Evolutionary conservation across 1,284 basidiomycete species (phyloP).

Genomic region (Apiotrichum domesticum): DNA sequence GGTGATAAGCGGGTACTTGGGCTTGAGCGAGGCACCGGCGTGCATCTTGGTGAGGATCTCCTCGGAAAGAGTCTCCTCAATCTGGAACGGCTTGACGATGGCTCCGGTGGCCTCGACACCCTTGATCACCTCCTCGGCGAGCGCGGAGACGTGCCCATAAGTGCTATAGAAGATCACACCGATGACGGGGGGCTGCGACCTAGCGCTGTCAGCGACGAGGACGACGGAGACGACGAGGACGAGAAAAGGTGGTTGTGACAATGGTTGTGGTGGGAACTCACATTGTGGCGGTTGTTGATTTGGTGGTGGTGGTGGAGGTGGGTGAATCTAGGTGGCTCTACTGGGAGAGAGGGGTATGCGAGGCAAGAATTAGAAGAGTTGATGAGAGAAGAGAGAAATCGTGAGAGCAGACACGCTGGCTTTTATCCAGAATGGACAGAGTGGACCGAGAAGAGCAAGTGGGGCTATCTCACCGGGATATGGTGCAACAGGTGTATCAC

Average conservation of each 20-base stretch:
- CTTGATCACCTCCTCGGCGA: slow-evolving; percentile 70
- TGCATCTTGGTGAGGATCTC: slow-evolving; percentile 71
- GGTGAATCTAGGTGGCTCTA: neutral
- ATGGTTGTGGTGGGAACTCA: no score
- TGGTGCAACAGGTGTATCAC: no score
- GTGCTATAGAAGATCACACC: slow-evolving; percentile 77
- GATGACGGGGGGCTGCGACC: slow-evolving; percentile 52
- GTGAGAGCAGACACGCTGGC: no score
- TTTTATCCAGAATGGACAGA: no score
- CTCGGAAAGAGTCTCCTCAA: slow-evolving; percentile 71
- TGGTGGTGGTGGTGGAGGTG: neutral
- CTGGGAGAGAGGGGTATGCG: no score
- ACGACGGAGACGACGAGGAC: no score
- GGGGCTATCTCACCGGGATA: no score
- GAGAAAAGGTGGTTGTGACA: no score
- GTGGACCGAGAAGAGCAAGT: no score
- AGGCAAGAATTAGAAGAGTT: neutral
- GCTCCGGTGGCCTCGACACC: slow-evolving; percentile 70
- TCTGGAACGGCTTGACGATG: slow-evolving; percentile 64
- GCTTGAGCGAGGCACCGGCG: slow-evolving; percentile 52
- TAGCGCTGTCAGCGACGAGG: no score
- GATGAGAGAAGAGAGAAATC: neutral
- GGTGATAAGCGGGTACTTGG: slow-evolving; percentile 65
- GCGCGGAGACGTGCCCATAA: slow-evolving; percentile 64
- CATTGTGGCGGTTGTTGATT: neutral